Evolutionary conservation across 2,329 filamentous ascomycete genomes (phyloP), one percentile per base, ranked within the genome.

Genomic region (Diaporthe citri): DNA sequence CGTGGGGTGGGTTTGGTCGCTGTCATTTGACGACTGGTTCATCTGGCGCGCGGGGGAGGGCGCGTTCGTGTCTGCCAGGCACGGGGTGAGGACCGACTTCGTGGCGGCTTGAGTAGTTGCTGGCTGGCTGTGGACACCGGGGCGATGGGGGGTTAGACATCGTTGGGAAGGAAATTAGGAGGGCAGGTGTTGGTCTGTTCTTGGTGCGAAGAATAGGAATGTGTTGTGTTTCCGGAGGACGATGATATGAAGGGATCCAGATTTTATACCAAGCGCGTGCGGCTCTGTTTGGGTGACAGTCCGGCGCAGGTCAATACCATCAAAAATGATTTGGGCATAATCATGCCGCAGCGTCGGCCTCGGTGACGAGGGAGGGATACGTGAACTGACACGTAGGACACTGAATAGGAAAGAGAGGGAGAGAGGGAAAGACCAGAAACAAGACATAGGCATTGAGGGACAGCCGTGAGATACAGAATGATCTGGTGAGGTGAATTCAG

Each of bases 1-100:
- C 39, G 4, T 31, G 41, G 73, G 73, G 2, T 75, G 73, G 73
- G 67, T 71, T 6, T 75, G 73, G 69, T 48, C 39, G 48, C 72
- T 62, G 31, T 52, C n/a, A 8, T 66, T 60, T 17, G 70, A 69
- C 25, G 73, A 69, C 59, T 75, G 73, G 73, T 72, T 75, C 70
- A 62, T 71, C 39, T 75, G 73, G 73, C 36, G 55, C 2, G 66
- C 10, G 8, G 57, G 13, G 20, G 73, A 43, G 56, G 7, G 12
- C 46, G 52, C 13, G 31, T 75, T 71, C 55, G 51, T 75, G 12
- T 62, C 51, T 17, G 69, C 73, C 2, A 43, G 15, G 41, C 31
- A 28, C 1, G 60, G 43, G 8, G 31, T 56, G 31, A 72, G 51
- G 60, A 43, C 72, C 7, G 69, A 73, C 12, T 69, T 48, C 25